These are phyloP conservation scores for Calonectria ilicicola DNA, from an alignment of 2,329 filamentous ascomycete genomes.

Conservation along the genomic window DNA sequence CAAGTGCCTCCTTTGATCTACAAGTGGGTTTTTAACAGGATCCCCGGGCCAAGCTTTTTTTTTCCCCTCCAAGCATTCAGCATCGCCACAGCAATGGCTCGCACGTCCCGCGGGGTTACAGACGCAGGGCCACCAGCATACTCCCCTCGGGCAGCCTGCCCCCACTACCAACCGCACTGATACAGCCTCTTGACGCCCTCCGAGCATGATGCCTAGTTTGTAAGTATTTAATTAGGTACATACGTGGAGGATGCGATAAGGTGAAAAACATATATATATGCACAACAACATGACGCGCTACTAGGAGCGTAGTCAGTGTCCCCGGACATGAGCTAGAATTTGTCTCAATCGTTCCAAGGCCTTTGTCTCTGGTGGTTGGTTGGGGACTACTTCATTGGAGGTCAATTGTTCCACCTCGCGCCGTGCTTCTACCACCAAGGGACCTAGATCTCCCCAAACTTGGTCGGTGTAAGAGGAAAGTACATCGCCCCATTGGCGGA, in stretches of 20 bases:
- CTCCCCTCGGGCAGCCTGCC: too few relatives aligned
- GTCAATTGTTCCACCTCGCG: constrained; percentile 63
- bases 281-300: not conserved
- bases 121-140: too few relatives aligned
- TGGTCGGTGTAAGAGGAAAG: constrained; percentile 71
- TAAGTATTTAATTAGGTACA: constrained; percentile 14
- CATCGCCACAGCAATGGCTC: too few relatives aligned
- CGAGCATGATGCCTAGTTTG: constrained; percentile 11
- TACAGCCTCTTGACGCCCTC: not conserved
- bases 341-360: constrained; percentile 52
- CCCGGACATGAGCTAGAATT: constrained; percentile 53
- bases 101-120: too few relatives aligned
- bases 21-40: too few relatives aligned
- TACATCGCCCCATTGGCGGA: constrained; percentile 67
- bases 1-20: too few relatives aligned
- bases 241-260: not conserved
- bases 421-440: constrained; percentile 67
- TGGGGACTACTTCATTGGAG: constrained; percentile 29
- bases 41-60: too few relatives aligned
- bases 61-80: too few relatives aligned
- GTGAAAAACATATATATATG: constrained; percentile 7
- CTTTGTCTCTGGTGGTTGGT: constrained; percentile 37
- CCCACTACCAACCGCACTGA: not conserved
- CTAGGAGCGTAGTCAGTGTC: constrained; percentile 27
- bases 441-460: constrained; percentile 74